Evolutionary conservation across 2,329 filamentous ascomycete genomes (phyloP), one percentile per base, ranked within the genome.

Genomic region (Beauveria scarabaeidicola): DNA sequence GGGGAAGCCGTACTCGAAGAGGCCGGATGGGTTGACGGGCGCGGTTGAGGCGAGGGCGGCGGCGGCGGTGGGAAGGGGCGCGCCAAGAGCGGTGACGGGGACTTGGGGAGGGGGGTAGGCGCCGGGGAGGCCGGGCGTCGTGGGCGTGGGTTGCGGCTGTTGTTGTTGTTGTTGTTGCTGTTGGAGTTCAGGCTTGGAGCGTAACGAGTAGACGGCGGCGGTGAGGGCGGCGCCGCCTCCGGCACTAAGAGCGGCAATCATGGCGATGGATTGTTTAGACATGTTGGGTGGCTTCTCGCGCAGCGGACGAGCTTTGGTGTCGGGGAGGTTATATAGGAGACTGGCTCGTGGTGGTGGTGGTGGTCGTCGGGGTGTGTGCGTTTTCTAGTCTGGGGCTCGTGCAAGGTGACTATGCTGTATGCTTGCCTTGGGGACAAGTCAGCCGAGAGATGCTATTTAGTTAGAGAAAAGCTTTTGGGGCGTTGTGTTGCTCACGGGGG

Each of bases 1-100:
- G 0, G 94, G 93, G 75, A 97, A 97, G 68, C 94, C 89, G 71
- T 93, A 93, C 66, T 91, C 83, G 74, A 91, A 89, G 65, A 93
- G 81, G 13, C 89, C 89, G 41, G 85, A 77, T 4, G 90, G 89
- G 73, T 93, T 82, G 68, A 92, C 88, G 40, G 81, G 84, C 11
- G 32, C 32, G 32, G 32, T 36, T 1, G 75, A 69, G 54, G 71
- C 67, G 52, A 69, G 64, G n/a, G 73, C 68, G 19, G 61, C 47
- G 25, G 61, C 52, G 21, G 68, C 65, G 69, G 78, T 79, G 67
- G 78, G 77, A 52, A 87, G 85, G 59, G 85, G 78, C 60, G 88
- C 79, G 2, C 86, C 84, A 29, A 84, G 69, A 44, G 77, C 72
- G 53, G 74, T 69, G 32, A 67, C 7, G 2, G 29, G 13, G 1